Evolutionary conservation across 202 grass and related monocot genomes (phyloP).

Genomic region (Brachypodium distachyon): DNA sequence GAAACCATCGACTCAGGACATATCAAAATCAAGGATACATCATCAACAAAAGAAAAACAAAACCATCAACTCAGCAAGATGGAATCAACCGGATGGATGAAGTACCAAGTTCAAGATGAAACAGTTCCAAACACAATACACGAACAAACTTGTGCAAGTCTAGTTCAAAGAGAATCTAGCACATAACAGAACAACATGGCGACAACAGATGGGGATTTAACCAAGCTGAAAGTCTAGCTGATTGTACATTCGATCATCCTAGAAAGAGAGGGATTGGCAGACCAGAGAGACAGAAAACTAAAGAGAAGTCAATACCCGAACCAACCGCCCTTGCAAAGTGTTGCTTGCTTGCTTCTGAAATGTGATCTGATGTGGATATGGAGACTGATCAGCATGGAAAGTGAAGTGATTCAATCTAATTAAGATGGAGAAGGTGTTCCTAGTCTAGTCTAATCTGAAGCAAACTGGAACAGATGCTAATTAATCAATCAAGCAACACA

Average conservation of each 20-base stretch:
- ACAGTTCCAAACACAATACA: slow-evolving; percentile 4
- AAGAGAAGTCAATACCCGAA: slow-evolving; percentile 98
- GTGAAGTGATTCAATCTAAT: not conserved
- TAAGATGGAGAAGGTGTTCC: not conserved
- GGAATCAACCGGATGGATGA: not conserved
- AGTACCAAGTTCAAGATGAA: not conserved
- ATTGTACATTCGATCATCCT: slow-evolving; percentile 10
- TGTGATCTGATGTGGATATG: too few relatives aligned
- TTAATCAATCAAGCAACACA: slow-evolving; percentile 17
- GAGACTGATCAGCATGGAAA: too few relatives aligned
- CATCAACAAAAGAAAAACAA: not conserved
- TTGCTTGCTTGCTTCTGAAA: slow-evolving; percentile 22
- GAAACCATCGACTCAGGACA: not conserved
- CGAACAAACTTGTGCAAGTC: not conserved
- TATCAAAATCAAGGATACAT: not conserved
- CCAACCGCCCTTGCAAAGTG: slow-evolving; percentile 82
- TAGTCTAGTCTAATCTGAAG: not conserved
- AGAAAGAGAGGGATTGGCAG: slow-evolving; percentile 24
- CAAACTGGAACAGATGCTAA: not conserved
- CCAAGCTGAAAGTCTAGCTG: not conserved
- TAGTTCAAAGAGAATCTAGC: not conserved
- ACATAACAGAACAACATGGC: not conserved
- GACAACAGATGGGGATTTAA: not conserved
- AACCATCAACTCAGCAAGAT: not conserved
- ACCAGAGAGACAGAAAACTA: slow-evolving; percentile 32